Base-by-base conservation (phyloP, 306 rosid genomes). In the Betula pendula region DNA sequence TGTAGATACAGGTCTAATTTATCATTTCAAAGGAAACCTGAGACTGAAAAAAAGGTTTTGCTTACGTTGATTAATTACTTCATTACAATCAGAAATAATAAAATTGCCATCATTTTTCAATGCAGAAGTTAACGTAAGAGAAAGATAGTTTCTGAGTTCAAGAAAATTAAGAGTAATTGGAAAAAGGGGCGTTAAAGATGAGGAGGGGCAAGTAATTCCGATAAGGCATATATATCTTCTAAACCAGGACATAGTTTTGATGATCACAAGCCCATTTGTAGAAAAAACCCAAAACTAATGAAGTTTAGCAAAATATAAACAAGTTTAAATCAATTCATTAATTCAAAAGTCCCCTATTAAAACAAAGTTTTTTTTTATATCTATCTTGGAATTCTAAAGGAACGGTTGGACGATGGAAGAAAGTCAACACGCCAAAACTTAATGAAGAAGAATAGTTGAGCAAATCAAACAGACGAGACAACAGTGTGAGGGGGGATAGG, bases 371-470 rank as follows among this genome's bases (percentile, higher is more conserved):
- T 35, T 35, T 31, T 6, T 52, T 6, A 6, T 6, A 12, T 49
- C 53, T 49, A 17, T 24, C 62, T 38, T 65, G 70, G 70, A 38
- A 19, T 3, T 65, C 8, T 35, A 38, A 12, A 17, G 2, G 45
- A 29, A 29, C 17, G 1, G 31, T n/a, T 19, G 19, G n/a, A n/a
- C n/a, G 45, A 47, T 8, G 7, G 1, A 66, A 38, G 29, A 38
- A 38, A 71, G 76, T 60, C 66, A 78, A 78, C 76, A 71, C 65
- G 45, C 66, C 1, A 8, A 70, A 10, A 22, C 14, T 65, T n/a
- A 49, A 67, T 8, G 53, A 52, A 71, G 68, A 50, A 72, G 68
- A 49, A 72, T 62, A 25, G 77, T 38, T 71, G 65, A 56, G 70
- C 20, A 43, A 19, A 71, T 47, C 1, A 44, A 44, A 7, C 2